Evolutionary conservation across 208 protist species (phyloP).

Genomic region (Acanthamoeba triangularis): DNA sequence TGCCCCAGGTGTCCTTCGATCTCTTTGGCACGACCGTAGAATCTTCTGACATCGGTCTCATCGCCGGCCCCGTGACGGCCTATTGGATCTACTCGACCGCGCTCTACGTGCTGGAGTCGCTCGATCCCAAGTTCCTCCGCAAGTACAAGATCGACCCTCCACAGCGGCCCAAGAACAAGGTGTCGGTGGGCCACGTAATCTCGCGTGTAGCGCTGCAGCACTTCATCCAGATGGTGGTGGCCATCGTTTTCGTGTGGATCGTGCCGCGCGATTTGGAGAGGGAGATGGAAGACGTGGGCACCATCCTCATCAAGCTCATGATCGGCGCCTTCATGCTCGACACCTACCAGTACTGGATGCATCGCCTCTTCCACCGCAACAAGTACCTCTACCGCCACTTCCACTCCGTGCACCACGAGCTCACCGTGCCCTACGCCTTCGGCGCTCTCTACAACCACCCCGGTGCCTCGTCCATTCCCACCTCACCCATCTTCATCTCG

Average conservation of each 20-base stretch:
- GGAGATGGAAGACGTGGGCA: slow-evolving; percentile 45
- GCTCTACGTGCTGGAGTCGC: slow-evolving; percentile 17
- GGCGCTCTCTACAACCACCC: slow-evolving; percentile 74
- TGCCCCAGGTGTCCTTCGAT: slow-evolving; percentile 28
- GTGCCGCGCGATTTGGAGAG: neutral
- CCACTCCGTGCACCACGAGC: slow-evolving; percentile 64
- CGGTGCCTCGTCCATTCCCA: neutral
- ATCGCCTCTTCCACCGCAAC: slow-evolving; percentile 66
- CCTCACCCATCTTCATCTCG: neutral
- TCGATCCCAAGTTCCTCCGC: neutral
- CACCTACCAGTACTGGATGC: slow-evolving; percentile 72
- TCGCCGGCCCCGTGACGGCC: neutral
- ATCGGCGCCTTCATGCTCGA: slow-evolving; percentile 64
- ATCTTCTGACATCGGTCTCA: neutral
- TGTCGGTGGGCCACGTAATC: slow-evolving; percentile 37
- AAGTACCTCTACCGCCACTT: slow-evolving; percentile 75
- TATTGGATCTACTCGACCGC: slow-evolving; percentile 14
- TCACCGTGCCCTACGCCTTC: slow-evolving; percentile 70
- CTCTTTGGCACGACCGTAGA: neutral
- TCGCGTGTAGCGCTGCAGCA: slow-evolving; percentile 39
- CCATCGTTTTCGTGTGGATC: neutral
- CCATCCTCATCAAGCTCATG: slow-evolving; percentile 48
- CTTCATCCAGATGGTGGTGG: slow-evolving; percentile 1
- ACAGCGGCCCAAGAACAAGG: slow-evolving; percentile 31
- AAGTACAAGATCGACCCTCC: slow-evolving; percentile 23